Conservation (phyloP, 2,329 filamentous ascomycete genomes). For the Penicillium sp. region DNA sequence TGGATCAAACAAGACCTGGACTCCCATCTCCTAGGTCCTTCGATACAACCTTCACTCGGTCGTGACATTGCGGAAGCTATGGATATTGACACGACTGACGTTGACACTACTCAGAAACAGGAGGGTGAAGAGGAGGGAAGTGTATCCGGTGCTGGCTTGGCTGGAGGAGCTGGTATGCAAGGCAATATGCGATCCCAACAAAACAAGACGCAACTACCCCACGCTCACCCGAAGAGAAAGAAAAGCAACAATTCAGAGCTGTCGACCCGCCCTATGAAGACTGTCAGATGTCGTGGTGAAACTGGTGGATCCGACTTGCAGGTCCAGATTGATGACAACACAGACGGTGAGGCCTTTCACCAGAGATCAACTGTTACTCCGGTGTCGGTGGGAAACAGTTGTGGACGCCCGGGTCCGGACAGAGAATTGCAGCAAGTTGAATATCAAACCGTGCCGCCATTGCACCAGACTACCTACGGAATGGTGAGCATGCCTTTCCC, state of each 20-base stretch:
- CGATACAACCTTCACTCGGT: background rate
- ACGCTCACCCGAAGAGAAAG: background rate
- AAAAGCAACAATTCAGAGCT: background rate
- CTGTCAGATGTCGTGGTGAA: background rate
- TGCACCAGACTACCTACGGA: background rate
- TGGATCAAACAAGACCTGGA: conserved; percentile 52
- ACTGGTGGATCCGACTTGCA: background rate
- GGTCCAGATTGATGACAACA: background rate
- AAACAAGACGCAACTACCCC: background rate
- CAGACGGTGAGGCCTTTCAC: no score
- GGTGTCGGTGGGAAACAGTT: background rate
- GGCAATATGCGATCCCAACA: background rate
- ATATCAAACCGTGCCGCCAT: background rate
- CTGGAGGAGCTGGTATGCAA: background rate
- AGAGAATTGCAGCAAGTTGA: background rate
- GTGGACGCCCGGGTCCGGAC: background rate
- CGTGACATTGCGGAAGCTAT: background rate
- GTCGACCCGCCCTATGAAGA: background rate
- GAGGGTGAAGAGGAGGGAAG: background rate
- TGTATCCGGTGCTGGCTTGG: no score
- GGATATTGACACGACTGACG: background rate
- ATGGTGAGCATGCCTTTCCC: background rate
- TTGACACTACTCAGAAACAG: background rate
- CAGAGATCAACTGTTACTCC: background rate
- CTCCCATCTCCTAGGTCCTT: background rate